Conservation (phyloP, 116 monocot genomes). For the Papilionanthe hybrid region DNA sequence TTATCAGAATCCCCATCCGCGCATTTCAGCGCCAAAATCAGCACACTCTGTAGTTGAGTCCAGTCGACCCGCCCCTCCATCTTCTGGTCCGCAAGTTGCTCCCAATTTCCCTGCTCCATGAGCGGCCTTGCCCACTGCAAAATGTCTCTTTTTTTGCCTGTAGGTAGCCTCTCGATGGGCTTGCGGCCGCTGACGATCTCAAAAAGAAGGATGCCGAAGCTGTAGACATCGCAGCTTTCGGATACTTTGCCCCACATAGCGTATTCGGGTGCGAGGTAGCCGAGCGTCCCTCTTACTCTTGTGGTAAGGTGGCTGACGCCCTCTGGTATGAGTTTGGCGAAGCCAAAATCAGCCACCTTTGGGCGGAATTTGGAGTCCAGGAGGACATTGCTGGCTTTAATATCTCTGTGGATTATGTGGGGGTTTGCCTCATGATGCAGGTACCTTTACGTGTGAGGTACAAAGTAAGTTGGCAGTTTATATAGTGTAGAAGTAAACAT, state of each 20-base stretch:
- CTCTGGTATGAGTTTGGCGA: conserved; percentile 13
- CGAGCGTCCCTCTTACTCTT: conserved; percentile 16
- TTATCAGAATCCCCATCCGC: conserved; percentile 8
- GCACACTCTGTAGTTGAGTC: conserved; percentile 5
- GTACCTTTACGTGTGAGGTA: neutral
- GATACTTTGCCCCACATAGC: conserved; percentile 18
- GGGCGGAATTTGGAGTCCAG: conserved; percentile 14
- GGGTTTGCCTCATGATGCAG: conserved; percentile 13
- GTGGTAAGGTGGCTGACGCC: conserved; percentile 17
- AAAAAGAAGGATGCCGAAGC: conserved; percentile 42
- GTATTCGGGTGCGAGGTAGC: conserved; percentile 15
- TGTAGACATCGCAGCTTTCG: conserved; percentile 28
- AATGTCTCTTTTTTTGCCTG: conserved; percentile 26
- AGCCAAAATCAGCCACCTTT: conserved; percentile 12
- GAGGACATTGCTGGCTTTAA: conserved; percentile 17
- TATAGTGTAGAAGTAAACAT: too few species aligned
- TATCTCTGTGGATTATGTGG: conserved; percentile 17
- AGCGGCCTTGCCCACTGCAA: conserved; percentile 30
- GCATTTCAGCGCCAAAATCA: conserved; percentile 16
- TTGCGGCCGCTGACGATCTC: conserved; percentile 7
- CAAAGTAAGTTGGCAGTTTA: too few species aligned
- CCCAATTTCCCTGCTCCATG: conserved; percentile 13
- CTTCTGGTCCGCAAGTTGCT: conserved; percentile 19
- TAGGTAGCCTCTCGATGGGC: conserved; percentile 6
- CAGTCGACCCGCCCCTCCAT: conserved; percentile 5